Evolutionary conservation across 2,329 filamentous ascomycete species (phyloP), one percentile per base, ranked within the genome.

Genomic region (Aspergillus aculeatinus): DNA sequence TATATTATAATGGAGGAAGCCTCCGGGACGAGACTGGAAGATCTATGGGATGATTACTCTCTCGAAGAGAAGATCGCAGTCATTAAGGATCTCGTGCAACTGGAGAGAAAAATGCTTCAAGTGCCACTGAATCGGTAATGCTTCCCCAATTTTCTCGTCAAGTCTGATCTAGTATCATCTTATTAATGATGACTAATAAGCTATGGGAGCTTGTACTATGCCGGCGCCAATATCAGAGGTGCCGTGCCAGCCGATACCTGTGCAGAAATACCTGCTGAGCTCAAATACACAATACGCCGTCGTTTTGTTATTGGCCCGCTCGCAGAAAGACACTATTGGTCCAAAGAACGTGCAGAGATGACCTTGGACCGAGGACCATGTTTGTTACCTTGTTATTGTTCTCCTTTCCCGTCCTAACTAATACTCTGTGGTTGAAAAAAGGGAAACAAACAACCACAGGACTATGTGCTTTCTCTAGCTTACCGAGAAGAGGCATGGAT

Each of bases 311-410:
- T 79, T 59, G 75, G 76, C 2, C 76, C 77, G 60, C 70, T 74
- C 33, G 71, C 71, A 16, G 67, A 72, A 21, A 68, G 63, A 55
- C 63, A 61, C 16, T 76, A 76, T 62, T 79, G 73, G 77, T 67
- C 67, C 6, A 69, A 69, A 57, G 68, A 76, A 63, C 70, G 74
- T 48, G 67, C 69, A 48, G 60, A 47, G 7, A 75, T 77, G 68
- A 39, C 63, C 31, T 69, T 76, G 57, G 72, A 78, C 63, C 70
- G 75, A 49, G 77, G 78, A n/a, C 77, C 76, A 51, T 80, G 76
- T 79, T 66, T 59, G 73, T 61, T 14, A 29, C 25, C 31, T 29
- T 9, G 7, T 9, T 29, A 2, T 29, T 48, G 23, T 57, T 62
- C 58, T 16, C 27, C 29, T 48, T 48, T 39, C 5, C 11, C 25